Evolutionary conservation across 1,284 basidiomycete species (phyloP), one percentile per base, ranked within the genome.

Genomic region (Schizopora paradoxa): DNA sequence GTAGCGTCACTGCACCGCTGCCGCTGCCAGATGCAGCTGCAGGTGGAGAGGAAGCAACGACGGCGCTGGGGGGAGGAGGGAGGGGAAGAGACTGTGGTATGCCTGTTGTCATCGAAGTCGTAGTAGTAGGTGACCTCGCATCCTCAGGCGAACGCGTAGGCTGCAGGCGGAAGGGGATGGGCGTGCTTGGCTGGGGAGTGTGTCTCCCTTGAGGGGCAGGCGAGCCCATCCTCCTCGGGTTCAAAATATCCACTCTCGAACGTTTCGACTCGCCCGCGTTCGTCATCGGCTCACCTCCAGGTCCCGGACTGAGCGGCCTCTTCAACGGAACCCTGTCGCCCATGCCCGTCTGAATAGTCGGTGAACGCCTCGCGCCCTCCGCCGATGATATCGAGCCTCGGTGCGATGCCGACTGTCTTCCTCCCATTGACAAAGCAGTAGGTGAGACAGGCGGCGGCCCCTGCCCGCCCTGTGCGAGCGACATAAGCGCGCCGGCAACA

Each of bases 91-190:
- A 86, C 68, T 10, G 76, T 72, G 29, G 72, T 68, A 16, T 77
- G 73, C 10, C 83, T 62, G 21, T 69, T 1, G 75, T 76, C 54
- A 73, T 78, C 22, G 74, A 63, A 6, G 74, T 68, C 56, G 74
- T 80, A 21, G 69, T 59, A 18, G 32, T 26, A 3, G 34, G 23
- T 21, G 58, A 72, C 47, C 73, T 73, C 27, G 78, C 74, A 10
- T 70, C 68, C 61, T 84, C 81, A 4, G 82, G 81, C 11, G 79
- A 79, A 54, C 68, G 76, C 4, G 82, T 77, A 13, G 79, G 77
- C 56, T 85, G 84, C 5, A 73, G 77, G 54, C 79, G 73, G 73
- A 86, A 83, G 10, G 84, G 85, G 41, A 77, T 77, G 2, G 84
- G 83, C n/a, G 82, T 86, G 8, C 79, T 78, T 14, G 72, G 70